Base-by-base conservation (phyloP, 192 early-diverging fungal genomes). In the Entophlyctis helioformis region DNA sequence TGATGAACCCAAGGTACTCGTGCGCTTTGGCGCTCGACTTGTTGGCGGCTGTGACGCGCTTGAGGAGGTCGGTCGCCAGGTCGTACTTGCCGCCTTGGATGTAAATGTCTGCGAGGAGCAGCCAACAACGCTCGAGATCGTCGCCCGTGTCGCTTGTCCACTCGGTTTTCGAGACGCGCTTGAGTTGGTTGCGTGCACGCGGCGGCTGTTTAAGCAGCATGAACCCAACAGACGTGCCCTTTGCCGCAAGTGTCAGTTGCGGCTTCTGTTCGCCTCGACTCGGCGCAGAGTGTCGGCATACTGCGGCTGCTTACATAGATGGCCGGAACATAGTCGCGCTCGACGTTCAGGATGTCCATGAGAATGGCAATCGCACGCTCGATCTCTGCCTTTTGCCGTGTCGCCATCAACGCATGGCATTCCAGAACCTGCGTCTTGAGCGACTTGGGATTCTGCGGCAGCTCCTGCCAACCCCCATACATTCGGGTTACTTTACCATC, bases 81-180 rank as follows among this genome's bases (percentile, higher is more conserved):
- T 75, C 72, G 46, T 55, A 75, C 41, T 75, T 75, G 2, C 69
- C 69, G 8, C 69, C 72, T 48, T 75, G 68, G 34, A 75, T 75
- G 53, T 75, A 63, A 23, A 72, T 59, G 43, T 75, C 72, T 2
- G 72, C 62, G 4, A 75, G 54, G n/a, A 75, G 43, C 4, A 75
- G 42, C 69, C 69, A 72, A 3, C 60, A 59, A 25, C 52, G 46
- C 50, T 75, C 72, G 48, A 75, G 68, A 10, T 75, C 63, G 32
- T 63, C 51, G 0, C 55, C 51, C 34, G 65, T 45, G 29, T 73
- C 52, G 19, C 27, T 25, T 2, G 10, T 58, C 69, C 69, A 72
- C 15, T 75, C 67, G 53, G 64, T 59, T 42, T 75, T 75, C 11
- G 57, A 41, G 16, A 75, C 56, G 7, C 72, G 52, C 37, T 75